phyloP scores from a whole-genome alignment of 106 monocot genomes.

The Acorus gramineus region DNA sequence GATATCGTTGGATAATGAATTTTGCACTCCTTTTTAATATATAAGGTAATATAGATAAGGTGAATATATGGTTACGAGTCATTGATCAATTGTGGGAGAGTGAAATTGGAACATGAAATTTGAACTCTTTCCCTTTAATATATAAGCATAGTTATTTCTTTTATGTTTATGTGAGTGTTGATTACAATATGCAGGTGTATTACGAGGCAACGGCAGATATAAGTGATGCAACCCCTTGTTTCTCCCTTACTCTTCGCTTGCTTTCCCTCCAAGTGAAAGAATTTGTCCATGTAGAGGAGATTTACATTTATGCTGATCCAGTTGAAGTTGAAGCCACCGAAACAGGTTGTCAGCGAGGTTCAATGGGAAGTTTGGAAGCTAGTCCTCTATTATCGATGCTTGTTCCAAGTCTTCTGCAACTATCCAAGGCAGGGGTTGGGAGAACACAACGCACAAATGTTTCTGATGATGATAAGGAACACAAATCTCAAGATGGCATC shows the following conservation, averaged over 20 bases:
- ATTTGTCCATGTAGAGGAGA: constrained; percentile 59
- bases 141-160: no score
- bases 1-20: no score
- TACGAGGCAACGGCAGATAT: constrained; percentile 95
- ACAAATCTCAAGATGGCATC: constrained; percentile 3
- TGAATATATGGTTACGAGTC: no score
- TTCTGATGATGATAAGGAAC: constrained; percentile 10
- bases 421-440: constrained; percentile 40
- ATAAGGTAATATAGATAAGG: no score
- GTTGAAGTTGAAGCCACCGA: constrained; percentile 17
- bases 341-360: constrained; percentile 12
- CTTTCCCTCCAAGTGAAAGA: constrained; percentile 65
- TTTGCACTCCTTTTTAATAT: no score
- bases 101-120: no score
- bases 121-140: no score
- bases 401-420: constrained; percentile 58
- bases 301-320: constrained; percentile 86
- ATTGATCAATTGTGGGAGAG: no score
- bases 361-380: constrained; percentile 19
- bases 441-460: constrained; percentile 13
- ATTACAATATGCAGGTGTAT: constrained; percentile 31
- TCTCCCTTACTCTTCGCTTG: constrained; percentile 57
- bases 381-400: constrained; percentile 68
- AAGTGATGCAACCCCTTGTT: constrained; percentile 64
- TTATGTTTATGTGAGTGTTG: background rate